Percentiles rank a stretch among this genome's conserved stretches.
phyloP scores from a whole-genome alignment of 1,284 basidiomycete species.

The Moesziomyces sp. region DNA sequence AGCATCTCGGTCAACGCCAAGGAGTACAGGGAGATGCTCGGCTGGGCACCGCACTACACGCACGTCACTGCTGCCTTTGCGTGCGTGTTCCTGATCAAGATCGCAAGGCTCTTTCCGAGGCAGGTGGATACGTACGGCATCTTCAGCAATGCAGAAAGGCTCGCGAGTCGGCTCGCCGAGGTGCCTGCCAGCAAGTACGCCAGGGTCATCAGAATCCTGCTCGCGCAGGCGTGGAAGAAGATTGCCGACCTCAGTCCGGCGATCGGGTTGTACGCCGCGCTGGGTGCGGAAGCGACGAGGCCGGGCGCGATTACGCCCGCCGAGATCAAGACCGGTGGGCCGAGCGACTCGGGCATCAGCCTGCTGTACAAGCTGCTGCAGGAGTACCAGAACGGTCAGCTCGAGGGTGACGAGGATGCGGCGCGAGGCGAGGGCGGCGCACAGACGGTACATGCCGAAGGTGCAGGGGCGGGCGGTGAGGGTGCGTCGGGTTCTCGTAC shows the following conservation, averaged over 20 bases:
- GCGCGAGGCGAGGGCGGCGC: not conserved
- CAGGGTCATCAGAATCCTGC: slow-evolving; percentile 39
- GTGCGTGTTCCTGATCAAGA: slow-evolving; percentile 89
- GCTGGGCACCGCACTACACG: slow-evolving; percentile 90
- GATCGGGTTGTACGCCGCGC: slow-evolving; percentile 44
- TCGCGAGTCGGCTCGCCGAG: slow-evolving; percentile 82
- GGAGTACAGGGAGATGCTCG: slow-evolving; percentile 81
- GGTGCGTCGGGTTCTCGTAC: slow-evolving; percentile 20
- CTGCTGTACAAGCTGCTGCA: slow-evolving; percentile 47
- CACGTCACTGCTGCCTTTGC: slow-evolving; percentile 91
- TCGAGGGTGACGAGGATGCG: slow-evolving; percentile 5
- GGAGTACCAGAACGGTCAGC: slow-evolving; percentile 40
- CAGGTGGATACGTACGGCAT: slow-evolving; percentile 81
- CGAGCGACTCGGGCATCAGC: slow-evolving; percentile 46
- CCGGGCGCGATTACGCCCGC: slow-evolving; percentile 49
- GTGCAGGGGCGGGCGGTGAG: not conserved
- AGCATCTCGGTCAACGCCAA: slow-evolving; percentile 80
- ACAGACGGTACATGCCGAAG: not conserved
- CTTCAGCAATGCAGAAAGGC: slow-evolving; percentile 81
- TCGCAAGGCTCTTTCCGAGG: slow-evolving; percentile 83
- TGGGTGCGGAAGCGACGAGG: slow-evolving; percentile 41
- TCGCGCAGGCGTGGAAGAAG: slow-evolving; percentile 52
- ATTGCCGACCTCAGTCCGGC: slow-evolving; percentile 49
- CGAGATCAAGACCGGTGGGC: slow-evolving; percentile 47
- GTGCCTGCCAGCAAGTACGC: slow-evolving; percentile 74